Conservation (phyloP, 2,329 filamentous ascomycete genomes). For the Alternaria sp. region DNA sequence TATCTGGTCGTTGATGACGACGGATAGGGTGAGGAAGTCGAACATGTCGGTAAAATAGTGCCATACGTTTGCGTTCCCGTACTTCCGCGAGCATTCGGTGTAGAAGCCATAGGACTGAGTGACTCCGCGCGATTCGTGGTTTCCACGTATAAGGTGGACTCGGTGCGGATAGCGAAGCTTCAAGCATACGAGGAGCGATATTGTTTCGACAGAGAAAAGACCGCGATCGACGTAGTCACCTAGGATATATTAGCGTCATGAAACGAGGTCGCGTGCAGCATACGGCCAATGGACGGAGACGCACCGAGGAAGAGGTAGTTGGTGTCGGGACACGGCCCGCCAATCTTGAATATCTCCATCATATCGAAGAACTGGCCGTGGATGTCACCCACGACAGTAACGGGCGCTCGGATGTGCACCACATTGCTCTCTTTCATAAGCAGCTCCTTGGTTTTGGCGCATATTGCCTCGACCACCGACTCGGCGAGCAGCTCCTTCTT, state of each 20-base stretch:
- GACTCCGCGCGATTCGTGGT: constrained; percentile 96
- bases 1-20: constrained; percentile 98
- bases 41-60: constrained; percentile 99
- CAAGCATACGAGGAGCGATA: constrained; percentile 94
- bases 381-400: constrained; percentile 97
- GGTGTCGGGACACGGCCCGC: constrained; percentile 94
- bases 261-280: constrained; percentile 26
- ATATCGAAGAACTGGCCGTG: constrained; percentile 99
- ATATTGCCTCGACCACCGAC: constrained; percentile 98
- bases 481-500: constrained; percentile 96
- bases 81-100: constrained; percentile 96
- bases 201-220: constrained; percentile 98
- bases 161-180: constrained; percentile 96
- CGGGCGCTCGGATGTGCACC: constrained; percentile 91
- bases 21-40: constrained; percentile 93
- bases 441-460: constrained; percentile 97
- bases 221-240: constrained; percentile 98
- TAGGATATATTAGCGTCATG: constrained; percentile 46
- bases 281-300: constrained; percentile 21
- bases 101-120: constrained; percentile 99
- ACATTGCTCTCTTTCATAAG: constrained; percentile 99
- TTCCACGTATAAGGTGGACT: constrained; percentile 94
- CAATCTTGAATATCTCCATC: constrained; percentile 99
- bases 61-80: constrained; percentile 98
- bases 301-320: constrained; percentile 96